A percentile compares a stretch with the other conserved stretches of the same genome.
These are phyloP conservation scores for Salix udensis DNA, from an alignment of 345 rosid genomes.

Conservation along the genomic window DNA sequence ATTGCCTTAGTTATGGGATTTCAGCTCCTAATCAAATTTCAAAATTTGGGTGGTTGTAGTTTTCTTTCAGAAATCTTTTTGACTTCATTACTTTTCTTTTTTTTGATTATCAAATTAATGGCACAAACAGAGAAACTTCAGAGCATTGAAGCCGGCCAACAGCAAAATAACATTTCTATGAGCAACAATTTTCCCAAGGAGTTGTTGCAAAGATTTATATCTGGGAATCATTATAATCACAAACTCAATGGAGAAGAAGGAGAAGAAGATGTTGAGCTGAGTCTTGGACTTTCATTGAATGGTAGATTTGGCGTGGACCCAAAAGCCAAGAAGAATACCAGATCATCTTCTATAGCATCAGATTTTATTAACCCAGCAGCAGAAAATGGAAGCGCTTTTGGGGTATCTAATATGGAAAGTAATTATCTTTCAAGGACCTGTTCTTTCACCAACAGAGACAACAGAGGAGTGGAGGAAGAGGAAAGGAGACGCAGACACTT, in stretches of 20 bases:
- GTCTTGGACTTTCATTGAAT: conserved; percentile 68
- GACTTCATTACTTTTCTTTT: neutral
- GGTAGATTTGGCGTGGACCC: conserved; percentile 87
- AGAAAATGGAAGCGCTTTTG: conserved; percentile 16
- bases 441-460: conserved; percentile 56
- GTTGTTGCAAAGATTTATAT: conserved; percentile 43
- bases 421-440: conserved; percentile 46
- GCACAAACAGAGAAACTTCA: conserved; percentile 29
- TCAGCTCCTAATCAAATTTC: conserved; percentile 4
- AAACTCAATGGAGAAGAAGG: conserved; percentile 20
- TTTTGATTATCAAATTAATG: conserved; percentile 17
- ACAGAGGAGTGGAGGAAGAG: conserved; percentile 75
- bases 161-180: neutral
- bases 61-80: neutral
- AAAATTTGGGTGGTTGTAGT: conserved; percentile 13
- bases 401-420: conserved; percentile 15
- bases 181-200: conserved; percentile 25
- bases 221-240: conserved; percentile 23
- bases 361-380: conserved; percentile 38
- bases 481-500: conserved; percentile 55
- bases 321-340: conserved; percentile 37
- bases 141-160: conserved; percentile 23
- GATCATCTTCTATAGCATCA: conserved; percentile 62
- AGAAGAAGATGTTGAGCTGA: conserved; percentile 56
- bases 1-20: neutral